Conservation (phyloP, 2,329 filamentous ascomycete species). For the Fusarium albidum region DNA sequence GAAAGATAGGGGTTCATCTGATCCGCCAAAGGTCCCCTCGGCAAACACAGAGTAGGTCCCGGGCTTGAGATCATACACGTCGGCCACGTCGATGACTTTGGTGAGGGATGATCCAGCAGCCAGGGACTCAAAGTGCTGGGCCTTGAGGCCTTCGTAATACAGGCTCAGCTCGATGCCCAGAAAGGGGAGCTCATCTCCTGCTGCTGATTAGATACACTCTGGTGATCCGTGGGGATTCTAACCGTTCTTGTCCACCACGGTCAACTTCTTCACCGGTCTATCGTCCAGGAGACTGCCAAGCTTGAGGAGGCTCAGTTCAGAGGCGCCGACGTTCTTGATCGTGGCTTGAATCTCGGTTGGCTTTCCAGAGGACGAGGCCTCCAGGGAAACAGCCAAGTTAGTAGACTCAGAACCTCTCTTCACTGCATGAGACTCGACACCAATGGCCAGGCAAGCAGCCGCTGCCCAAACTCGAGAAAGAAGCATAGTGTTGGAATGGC, state of each 20-base stretch:
- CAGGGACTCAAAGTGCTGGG: slow-evolving; percentile 16
- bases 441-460: neutral
- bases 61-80: slow-evolving; percentile 13
- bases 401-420: neutral
- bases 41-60: slow-evolving; percentile 24
- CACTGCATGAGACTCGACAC: slow-evolving; percentile 5
- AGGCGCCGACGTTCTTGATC: slow-evolving; percentile 8
- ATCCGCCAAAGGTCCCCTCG: slow-evolving; percentile 4
- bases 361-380: neutral
- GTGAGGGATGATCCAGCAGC: slow-evolving; percentile 12
- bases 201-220: neutral
- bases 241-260: slow-evolving; percentile 6
- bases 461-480: too few relatives aligned
- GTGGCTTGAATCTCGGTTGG: slow-evolving; percentile 11
- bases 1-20: neutral
- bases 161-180: slow-evolving; percentile 24
- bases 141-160: slow-evolving; percentile 19
- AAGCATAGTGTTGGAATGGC: too few relatives aligned
- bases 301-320: slow-evolving; percentile 13
- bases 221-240: neutral
- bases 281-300: slow-evolving; percentile 28
- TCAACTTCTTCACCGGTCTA: slow-evolving; percentile 25
- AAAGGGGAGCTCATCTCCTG: slow-evolving; percentile 14
- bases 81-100: slow-evolving; percentile 13
- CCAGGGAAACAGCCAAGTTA: slow-evolving; percentile 2